Base-by-base conservation (phyloP, 2,329 filamentous ascomycete genomes). In the Colletotrichum sp. region DNA sequence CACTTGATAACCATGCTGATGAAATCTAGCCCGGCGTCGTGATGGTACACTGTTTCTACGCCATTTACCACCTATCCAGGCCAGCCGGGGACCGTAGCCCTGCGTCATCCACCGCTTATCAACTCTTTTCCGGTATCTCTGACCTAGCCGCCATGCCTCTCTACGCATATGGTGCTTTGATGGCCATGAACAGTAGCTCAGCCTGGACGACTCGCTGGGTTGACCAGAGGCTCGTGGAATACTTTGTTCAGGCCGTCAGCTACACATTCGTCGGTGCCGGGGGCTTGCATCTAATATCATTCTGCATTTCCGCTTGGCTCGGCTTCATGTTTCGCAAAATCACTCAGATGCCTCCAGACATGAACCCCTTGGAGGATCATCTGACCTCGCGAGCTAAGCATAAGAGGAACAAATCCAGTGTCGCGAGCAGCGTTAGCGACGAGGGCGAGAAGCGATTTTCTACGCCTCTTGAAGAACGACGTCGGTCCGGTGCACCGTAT, bases 281-380 rank as follows among this genome's bases (percentile, higher is more conserved):
- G 15, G 91, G 89, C 2, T 82, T 98, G 24, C 96, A 98, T 82
- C 80, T 94, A 1, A 77, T 95, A 12, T 95, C 95, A 3, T 84
- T 97, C 2, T 84, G 88, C 21, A 87, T 97, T 43, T 95, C 95
- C 7, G 82, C 95, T 36, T 98, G 94, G 85, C 88, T 98, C 30
- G 92, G 92, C 18, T 83, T 94, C 68, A 91, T 94, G 79, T 98
- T 98, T 91, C 91, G 93, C 55, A 94, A 94, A 81, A 98, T 98
- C 80, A 89, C 93, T 7, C 88, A 89, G 24, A 90, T 98, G 83
- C 96, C 96, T 8, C 96, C 96, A 0, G 96, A 98, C 81, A 95
- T 98, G 94, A 98, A 98, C 82, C 96, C 96, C 3, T 89, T 98
- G 16, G 96, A 98, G 82, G 92, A 94, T 78, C 93, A 96, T 80